Evolutionary conservation across 306 rosid species (phyloP).

Genomic region (Cucurbita maxima): DNA sequence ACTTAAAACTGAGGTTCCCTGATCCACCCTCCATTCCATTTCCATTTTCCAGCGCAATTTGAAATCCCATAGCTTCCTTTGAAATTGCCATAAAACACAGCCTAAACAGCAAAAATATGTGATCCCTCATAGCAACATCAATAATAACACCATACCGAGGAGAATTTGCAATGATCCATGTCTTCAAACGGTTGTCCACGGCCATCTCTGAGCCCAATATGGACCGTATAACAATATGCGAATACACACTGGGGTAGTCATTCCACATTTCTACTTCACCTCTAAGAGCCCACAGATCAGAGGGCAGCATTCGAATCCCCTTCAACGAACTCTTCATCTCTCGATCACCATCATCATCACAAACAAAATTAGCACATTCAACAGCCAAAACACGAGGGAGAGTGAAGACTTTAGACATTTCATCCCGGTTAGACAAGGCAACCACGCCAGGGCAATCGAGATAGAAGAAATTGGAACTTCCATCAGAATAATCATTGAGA

Average conservation of each 20-base stretch:
- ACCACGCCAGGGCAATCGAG: conserved; percentile 53
- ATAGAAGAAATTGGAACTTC: conserved; percentile 42
- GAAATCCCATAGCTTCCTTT: conserved; percentile 32
- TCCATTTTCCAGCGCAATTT: neutral
- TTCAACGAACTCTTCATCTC: neutral
- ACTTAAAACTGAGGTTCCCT: conserved; percentile 10
- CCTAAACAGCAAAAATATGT: conserved; percentile 33
- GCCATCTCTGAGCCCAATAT: conserved; percentile 15
- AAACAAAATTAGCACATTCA: conserved; percentile 21
- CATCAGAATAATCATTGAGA: conserved; percentile 17
- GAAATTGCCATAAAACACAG: conserved; percentile 45
- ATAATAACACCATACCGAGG: conserved; percentile 51
- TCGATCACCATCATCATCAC: neutral
- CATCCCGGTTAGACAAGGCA: conserved; percentile 15
- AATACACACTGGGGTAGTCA: conserved; percentile 29
- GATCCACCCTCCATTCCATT: conserved; percentile 1
- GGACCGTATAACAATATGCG: conserved; percentile 23
- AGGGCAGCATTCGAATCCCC: conserved; percentile 32
- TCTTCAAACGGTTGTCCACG: conserved; percentile 15
- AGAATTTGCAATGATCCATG: conserved; percentile 54
- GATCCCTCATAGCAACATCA: conserved; percentile 44
- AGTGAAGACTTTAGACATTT: conserved; percentile 20
- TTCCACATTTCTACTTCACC: conserved; percentile 50
- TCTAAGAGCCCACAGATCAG: conserved; percentile 31
- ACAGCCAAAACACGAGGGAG: conserved; percentile 46